Base-by-base conservation (phyloP, 306 rosid genomes). In the Vigna trinervia region DNA sequence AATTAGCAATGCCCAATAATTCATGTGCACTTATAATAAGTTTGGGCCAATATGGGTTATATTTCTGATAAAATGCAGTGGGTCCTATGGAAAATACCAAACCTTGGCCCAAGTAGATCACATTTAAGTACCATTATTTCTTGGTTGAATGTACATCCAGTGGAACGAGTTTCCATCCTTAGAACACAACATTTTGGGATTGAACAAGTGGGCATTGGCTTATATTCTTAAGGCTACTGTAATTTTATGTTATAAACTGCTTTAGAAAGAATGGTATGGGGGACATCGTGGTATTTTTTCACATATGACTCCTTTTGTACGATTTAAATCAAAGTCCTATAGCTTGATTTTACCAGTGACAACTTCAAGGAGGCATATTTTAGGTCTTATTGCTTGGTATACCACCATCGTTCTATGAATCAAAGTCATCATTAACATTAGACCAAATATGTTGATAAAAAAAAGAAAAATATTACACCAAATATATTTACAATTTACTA, bases 201-300 rank as follows among this genome's bases (percentile, higher is more conserved):
- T 56, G 22, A 30, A 13, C 4, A 13, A 57, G 28, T 39, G 54
- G 20, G 64, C 8, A 19, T 14, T 7, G 28, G 13, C 4, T 56
- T 20, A 38, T 54, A 15, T 38, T 73, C 54, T 13, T 23, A 48
- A 22, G 23, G 23, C 9, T 74, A 13, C 43, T 58, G 13, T 14
- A 19, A 23, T 45, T 45, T 74, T 23, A 19, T 60, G 69, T 51
- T 8, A 28, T 14, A 73, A 11, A 67, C 9, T 59, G 9, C 69
- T 74, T 59, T 60, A 28, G 59, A 74, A 60, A 45, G 15, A 38
- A 53, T 19, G 12, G 50, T 48, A 34, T 52, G 34, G 19, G 15
- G 46, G 19, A 0, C 46, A 59, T 23, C 9, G 8, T 8, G 58
- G 30, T 58, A 59, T 46, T 73, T 30, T 30, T 30, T 14, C 60